These are phyloP conservation scores for Elaeis guineensis DNA, from an alignment of 176 grass and related monocot species.

Conservation along the genomic window DNA sequence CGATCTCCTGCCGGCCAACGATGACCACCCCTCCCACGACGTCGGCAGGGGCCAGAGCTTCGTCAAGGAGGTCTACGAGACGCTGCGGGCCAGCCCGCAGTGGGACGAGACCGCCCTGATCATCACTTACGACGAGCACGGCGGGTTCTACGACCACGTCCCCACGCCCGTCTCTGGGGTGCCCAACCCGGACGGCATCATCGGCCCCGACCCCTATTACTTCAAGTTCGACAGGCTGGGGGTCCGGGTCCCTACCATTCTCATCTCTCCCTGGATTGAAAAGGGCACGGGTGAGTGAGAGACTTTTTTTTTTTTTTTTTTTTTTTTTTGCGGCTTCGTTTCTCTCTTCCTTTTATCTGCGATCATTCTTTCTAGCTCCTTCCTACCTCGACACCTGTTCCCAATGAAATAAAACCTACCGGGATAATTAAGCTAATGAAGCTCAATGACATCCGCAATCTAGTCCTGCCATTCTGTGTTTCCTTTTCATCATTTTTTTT, in stretches of 20 bases:
- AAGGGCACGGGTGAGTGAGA: constrained; percentile 46
- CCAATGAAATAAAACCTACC: no score
- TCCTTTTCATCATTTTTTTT: no score
- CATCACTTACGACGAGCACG: constrained; percentile 91
- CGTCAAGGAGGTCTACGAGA: constrained; percentile 91
- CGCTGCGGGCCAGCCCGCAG: constrained; percentile 70
- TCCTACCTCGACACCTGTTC: no score
- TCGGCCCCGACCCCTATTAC: constrained; percentile 85
- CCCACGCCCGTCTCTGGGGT: constrained; percentile 62
- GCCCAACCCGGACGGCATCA: constrained; percentile 83
- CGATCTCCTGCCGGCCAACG: constrained; percentile 65
- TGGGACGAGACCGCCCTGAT: constrained; percentile 78
- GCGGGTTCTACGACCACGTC: constrained; percentile 93
- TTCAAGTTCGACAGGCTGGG: constrained; percentile 93
- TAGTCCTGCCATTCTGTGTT: no score
- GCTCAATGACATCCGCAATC: no score
- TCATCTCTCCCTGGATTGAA: constrained; percentile 84
- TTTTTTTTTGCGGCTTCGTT: no score
- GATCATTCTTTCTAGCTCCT: no score
- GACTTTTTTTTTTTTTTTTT: no score
- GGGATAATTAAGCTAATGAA: no score
- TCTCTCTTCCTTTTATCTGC: no score
- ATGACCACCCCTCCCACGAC: constrained; percentile 87
- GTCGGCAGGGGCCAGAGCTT: constrained; percentile 64
- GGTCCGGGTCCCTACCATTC: constrained; percentile 61